A percentile compares a stretch with the other conserved stretches of the same genome.
phyloP scores from a whole-genome alignment of 2,329 filamentous ascomycete genomes.

The Fonsecaea pedrosoi region DNA sequence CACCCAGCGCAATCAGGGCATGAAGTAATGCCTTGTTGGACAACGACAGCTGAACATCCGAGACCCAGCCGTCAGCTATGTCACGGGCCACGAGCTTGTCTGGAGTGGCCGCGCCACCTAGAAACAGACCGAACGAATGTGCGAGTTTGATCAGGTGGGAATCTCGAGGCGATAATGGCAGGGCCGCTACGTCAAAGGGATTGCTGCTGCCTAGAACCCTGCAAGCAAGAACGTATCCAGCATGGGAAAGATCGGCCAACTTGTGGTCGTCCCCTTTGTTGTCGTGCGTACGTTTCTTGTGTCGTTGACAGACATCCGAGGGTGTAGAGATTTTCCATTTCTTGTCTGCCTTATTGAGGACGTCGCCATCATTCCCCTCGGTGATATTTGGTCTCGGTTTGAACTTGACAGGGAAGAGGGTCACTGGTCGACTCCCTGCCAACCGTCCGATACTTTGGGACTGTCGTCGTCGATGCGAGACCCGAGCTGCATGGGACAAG shows the following conservation, averaged over 20 bases:
- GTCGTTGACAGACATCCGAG: neutral
- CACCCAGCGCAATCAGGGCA: neutral
- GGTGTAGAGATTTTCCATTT: neutral
- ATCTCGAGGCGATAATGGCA: constrained; percentile 1
- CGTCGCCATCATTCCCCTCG: neutral
- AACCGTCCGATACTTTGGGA: neutral
- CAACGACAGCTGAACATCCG: neutral
- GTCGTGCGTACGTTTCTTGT: neutral
- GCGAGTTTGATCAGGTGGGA: neutral
- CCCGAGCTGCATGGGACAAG: neutral
- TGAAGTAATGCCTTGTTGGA: neutral
- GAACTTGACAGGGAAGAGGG: neutral
- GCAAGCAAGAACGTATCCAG: neutral
- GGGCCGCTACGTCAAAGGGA: neutral
- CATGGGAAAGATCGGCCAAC: neutral
- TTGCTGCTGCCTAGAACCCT: neutral
- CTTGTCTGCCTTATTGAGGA: neutral
- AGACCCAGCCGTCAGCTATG: neutral
- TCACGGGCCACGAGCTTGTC: neutral
- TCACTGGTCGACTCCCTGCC: neutral
- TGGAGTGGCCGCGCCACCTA: neutral
- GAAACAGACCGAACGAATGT: neutral
- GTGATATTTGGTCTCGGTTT: neutral
- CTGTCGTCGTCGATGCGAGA: neutral
- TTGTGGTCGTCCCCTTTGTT: neutral